These are phyloP conservation scores for Chalara sp. DNA, from an alignment of 2,329 filamentous ascomycete genomes.

Conservation along the genomic window DNA sequence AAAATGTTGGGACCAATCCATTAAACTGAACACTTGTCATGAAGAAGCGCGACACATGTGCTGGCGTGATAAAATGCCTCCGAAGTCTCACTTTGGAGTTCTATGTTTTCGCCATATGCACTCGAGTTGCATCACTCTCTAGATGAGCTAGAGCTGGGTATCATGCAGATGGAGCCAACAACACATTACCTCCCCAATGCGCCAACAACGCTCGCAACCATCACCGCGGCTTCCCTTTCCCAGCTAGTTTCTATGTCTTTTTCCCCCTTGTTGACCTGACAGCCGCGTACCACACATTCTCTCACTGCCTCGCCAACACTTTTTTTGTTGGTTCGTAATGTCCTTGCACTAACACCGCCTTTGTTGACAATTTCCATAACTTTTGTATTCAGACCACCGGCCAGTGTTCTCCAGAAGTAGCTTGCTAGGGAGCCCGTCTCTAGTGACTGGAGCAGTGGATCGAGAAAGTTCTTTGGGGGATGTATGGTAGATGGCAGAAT, in stretches of 20 bases:
- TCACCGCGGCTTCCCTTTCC: conserved; percentile 91
- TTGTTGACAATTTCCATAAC: conserved; percentile 80
- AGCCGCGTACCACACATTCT: conserved; percentile 77
- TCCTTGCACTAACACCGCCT: conserved; percentile 78
- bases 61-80: too few relatives aligned
- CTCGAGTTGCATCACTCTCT: too few relatives aligned
- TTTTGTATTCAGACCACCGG: conserved; percentile 65
- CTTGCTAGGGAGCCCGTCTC: conserved; percentile 83
- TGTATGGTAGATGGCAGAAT: conserved; percentile 37
- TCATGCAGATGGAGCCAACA: too few relatives aligned
- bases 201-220: conserved; percentile 74
- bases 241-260: conserved; percentile 52
- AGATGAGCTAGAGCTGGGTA: too few relatives aligned
- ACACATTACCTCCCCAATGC: conserved; percentile 22
- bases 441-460: conserved; percentile 66
- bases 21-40: too few relatives aligned
- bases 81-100: too few relatives aligned
- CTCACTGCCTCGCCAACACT: conserved; percentile 70
- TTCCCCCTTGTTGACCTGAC: conserved; percentile 53
- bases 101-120: too few relatives aligned
- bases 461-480: conserved; percentile 48
- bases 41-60: too few relatives aligned
- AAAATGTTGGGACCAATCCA: too few relatives aligned
- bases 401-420: conserved; percentile 90
- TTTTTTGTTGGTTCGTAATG: conserved; percentile 68